Conservation (phyloP, 2,329 filamentous ascomycete species). For the Clarireedia monteithiana region DNA sequence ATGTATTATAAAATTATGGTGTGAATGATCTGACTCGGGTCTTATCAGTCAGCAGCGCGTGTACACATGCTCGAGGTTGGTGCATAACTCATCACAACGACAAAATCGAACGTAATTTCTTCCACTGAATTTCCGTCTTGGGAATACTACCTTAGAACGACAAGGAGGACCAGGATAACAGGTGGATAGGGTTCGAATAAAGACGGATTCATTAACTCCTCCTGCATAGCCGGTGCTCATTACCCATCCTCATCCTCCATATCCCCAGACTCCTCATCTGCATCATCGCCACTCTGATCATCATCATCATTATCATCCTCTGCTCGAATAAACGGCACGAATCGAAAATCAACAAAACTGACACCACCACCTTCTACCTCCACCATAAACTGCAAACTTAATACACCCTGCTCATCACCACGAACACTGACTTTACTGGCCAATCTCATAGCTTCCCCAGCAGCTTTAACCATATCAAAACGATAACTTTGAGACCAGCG, state of each 20-base stretch:
- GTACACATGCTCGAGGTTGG: no score
- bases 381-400: conserved; percentile 95
- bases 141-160: no score
- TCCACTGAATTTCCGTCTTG: no score
- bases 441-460: conserved; percentile 84
- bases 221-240: neutral
- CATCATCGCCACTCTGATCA: conserved; percentile 36
- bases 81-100: no score
- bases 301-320: conserved; percentile 42
- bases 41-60: no score
- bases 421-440: conserved; percentile 89
- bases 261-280: conserved; percentile 28
- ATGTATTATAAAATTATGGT: no score
- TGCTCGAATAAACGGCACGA: conserved; percentile 63
- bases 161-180: no score
- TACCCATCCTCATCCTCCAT: conserved; percentile 4
- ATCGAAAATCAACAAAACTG: conserved; percentile 76
- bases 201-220: no score
- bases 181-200: no score
- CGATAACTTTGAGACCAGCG: conserved; percentile 68
- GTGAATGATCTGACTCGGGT: no score
- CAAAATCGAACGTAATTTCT: no score
- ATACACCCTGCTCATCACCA: conserved; percentile 78
- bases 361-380: conserved; percentile 65
- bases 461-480: conserved; percentile 78